Conservation (phyloP, 768 basidiomycete species). For the Pleurotus citrinopileatus region DNA sequence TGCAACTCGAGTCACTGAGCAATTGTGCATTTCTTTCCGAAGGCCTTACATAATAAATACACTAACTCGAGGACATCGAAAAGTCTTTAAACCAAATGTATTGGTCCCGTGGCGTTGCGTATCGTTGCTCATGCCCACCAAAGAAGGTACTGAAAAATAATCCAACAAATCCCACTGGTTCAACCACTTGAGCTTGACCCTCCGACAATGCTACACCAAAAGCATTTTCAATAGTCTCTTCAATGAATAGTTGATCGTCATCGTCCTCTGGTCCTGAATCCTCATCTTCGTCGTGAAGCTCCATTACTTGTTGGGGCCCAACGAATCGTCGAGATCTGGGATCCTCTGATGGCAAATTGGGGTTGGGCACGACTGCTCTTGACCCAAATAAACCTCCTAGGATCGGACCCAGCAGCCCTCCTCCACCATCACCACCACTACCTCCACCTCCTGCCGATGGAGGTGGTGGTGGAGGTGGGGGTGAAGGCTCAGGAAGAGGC, state of each 20-base stretch:
- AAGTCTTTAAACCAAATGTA: constrained; percentile 78
- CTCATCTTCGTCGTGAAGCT: neutral
- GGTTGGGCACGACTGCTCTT: neutral
- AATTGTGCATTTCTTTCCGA: too few species aligned
- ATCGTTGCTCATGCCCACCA: constrained; percentile 66
- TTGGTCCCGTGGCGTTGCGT: constrained; percentile 73
- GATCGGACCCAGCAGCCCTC: constrained; percentile 12
- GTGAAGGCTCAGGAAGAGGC: constrained; percentile 1
- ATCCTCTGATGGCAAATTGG: neutral
- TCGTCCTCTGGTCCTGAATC: constrained; percentile 1
- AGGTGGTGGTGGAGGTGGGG: neutral
- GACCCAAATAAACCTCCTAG: neutral
- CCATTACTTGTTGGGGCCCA: neutral
- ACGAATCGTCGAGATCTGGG: neutral
- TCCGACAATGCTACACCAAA: constrained; percentile 9
- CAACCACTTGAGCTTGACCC: constrained; percentile 14
- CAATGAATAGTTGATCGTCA: neutral
- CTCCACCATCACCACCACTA: constrained; percentile 1
- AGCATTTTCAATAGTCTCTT: neutral
- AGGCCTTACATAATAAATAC: too few species aligned
- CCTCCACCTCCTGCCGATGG: neutral
- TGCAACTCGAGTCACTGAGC: too few species aligned
- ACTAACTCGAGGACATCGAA: constrained; percentile 36
- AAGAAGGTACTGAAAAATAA: constrained; percentile 86
- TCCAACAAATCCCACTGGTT: constrained; percentile 40